phyloP scores from a whole-genome alignment of 2,329 filamentous ascomycete genomes.

The Clonostachys solani region DNA sequence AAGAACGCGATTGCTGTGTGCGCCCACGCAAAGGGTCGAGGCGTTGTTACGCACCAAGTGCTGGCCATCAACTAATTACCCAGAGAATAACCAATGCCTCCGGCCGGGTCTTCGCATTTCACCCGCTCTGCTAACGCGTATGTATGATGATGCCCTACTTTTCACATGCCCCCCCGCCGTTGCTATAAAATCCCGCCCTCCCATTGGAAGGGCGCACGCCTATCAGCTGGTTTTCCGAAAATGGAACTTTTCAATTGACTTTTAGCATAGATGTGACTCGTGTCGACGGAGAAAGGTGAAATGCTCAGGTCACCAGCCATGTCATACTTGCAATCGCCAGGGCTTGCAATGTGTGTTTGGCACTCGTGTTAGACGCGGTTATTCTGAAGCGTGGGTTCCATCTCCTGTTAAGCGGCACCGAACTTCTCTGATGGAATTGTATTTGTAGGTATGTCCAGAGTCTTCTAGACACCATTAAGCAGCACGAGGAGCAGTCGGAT shows the following conservation, averaged over 20 bases:
- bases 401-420: neutral
- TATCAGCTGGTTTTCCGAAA: neutral
- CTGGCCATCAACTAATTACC: too few relatives aligned
- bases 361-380: slow-evolving; percentile 8
- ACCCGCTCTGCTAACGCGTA: slow-evolving; percentile 11
- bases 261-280: slow-evolving; percentile 8
- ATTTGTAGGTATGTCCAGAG: slow-evolving; percentile 10
- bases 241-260: neutral
- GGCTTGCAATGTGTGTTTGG: slow-evolving; percentile 16
- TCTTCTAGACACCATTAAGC: slow-evolving; percentile 11
- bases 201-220: neutral
- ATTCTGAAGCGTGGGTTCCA: slow-evolving; percentile 11
- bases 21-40: too few relatives aligned
- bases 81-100: slow-evolving; percentile 1
- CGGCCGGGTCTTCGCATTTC: slow-evolving; percentile 1
- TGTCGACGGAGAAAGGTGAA: slow-evolving; percentile 19
- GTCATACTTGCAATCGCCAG: slow-evolving; percentile 13
- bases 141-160: neutral
- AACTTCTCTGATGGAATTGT: neutral
- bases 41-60: too few relatives aligned
- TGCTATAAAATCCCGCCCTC: neutral
- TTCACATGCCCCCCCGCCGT: neutral
- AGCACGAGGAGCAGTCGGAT: slow-evolving; percentile 6
- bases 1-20: too few relatives aligned
- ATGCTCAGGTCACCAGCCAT: slow-evolving; percentile 17